Conservation (phyloP, 1,284 basidiomycete genomes). For the Fomitopsis pinicola region DNA sequence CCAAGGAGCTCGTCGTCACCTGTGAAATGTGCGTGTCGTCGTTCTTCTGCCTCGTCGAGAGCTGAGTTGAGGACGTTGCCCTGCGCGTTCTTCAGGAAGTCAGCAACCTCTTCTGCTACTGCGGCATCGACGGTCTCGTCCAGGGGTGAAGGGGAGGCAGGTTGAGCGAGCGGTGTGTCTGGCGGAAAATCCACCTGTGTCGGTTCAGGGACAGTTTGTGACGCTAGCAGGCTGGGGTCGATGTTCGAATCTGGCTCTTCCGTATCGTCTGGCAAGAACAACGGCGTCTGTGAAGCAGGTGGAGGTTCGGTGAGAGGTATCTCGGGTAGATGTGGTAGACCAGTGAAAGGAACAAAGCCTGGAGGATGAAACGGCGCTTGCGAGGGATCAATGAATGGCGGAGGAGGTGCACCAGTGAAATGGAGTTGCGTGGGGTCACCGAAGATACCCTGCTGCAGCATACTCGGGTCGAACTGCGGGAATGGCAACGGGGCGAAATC, state of each 20-base stretch:
- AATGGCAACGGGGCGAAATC: slow-evolving; percentile 10
- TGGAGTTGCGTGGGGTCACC: slow-evolving; percentile 22
- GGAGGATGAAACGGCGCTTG: slow-evolving; percentile 12
- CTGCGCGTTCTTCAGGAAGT: slow-evolving; percentile 55
- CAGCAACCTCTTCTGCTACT: slow-evolving; percentile 62
- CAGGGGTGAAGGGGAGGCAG: slow-evolving; percentile 22
- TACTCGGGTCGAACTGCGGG: slow-evolving; percentile 37
- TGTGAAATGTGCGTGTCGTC: slow-evolving; percentile 46
- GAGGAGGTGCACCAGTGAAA: slow-evolving; percentile 25
- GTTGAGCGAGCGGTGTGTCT: slow-evolving; percentile 11
- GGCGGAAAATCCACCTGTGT: slow-evolving; percentile 14
- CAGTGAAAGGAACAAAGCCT: slow-evolving; percentile 31
- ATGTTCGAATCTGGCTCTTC: slow-evolving; percentile 36
- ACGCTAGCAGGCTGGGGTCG: slow-evolving; percentile 49
- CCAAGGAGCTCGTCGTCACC: slow-evolving; percentile 68
- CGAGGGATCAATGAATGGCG: neutral
- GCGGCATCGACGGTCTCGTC: slow-evolving; percentile 49
- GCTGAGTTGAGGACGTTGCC: slow-evolving; percentile 52
- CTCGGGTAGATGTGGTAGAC: neutral
- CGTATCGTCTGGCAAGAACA: slow-evolving; percentile 11
- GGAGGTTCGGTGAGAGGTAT: neutral
- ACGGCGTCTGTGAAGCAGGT: slow-evolving; percentile 9
- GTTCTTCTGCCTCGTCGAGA: slow-evolving; percentile 59
- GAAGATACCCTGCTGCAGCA: slow-evolving; percentile 46
- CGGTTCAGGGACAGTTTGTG: slow-evolving; percentile 10